Percentiles rank a stretch among this genome's conserved stretches.
These are phyloP conservation scores for Sporisorium scitamineum DNA, from an alignment of 1,284 basidiomycete species.

Conservation along the genomic window DNA sequence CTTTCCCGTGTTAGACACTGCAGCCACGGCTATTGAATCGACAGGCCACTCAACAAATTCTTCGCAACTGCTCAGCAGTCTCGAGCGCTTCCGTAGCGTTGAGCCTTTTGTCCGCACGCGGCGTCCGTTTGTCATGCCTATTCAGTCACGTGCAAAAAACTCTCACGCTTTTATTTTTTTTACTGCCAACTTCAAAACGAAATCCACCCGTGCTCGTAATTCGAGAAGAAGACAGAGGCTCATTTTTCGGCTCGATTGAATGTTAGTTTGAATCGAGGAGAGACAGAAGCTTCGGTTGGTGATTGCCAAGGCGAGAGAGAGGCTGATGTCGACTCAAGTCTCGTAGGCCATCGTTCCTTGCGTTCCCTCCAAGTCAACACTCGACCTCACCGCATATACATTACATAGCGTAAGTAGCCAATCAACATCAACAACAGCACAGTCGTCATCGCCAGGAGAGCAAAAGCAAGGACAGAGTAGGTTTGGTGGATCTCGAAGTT, in stretches of 20 bases:
- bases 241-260: neutral
- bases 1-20: neutral
- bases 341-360: conserved; percentile 19
- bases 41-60: neutral
- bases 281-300: neutral
- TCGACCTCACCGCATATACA: conserved; percentile 49
- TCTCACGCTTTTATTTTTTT: conserved; percentile 21
- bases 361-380: conserved; percentile 36
- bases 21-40: neutral
- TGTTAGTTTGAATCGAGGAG: conserved; percentile 28
- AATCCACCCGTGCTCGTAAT: neutral
- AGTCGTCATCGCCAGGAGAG: neutral
- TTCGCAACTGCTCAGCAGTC: conserved; percentile 6
- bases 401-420: conserved; percentile 47
- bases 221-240: neutral
- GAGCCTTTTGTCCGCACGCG: neutral
- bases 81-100: neutral
- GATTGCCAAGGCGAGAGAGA: neutral
- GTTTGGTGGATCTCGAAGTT: neutral
- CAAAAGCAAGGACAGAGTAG: neutral
- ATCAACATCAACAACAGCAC: conserved; percentile 9
- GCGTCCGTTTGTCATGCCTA: neutral
- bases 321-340: conserved; percentile 1
- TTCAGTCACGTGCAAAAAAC: conserved; percentile 41
- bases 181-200: neutral